Evolutionary conservation across 257 asterid genomes (phyloP), one percentile per base, ranked within the genome.

Genomic region (Datura wrightii): DNA sequence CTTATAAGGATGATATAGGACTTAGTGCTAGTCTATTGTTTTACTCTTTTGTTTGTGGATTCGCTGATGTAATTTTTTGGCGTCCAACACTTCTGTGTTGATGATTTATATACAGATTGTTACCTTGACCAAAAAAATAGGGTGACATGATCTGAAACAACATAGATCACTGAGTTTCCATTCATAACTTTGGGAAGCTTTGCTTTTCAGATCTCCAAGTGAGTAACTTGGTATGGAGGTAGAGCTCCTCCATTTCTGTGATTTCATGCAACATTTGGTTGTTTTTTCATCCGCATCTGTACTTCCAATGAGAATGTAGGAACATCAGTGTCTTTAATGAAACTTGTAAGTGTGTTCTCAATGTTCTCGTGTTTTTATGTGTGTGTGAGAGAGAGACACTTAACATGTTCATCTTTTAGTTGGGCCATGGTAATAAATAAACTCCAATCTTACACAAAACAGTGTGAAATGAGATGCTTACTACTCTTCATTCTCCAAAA

Each of bases 251-350:
- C 44, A 11, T 65, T n/a, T 6, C 13, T 36, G 44, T 65, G 9
- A 65, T 65, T 62, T 65, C 72, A 65, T 34, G 72, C 44, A 36
- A 11, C 72, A 65, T 11, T 65, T 65, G 41, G 72, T 65, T 65
- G 44, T 11, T 34, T 65, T 63, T 15, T 65, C 41, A 65, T 34
- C 44, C 44, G 2, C 4, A 0, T 65, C 44, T 11, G 18, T 62
- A 60, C 36, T 62, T 62, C 4, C 15, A 62, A 62, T 9, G 41
- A 24, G 69, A 62, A 10, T 10, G 69, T 60, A 62, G 16, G 69
- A 62, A 10, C 41, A 62, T 19, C 36, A 62, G 69, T 24, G 31
- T 62, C 69, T 24, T 24, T 5, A 5, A 24, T 62, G 59, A 14
- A 54, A 54, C 18, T 54, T 54, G 15, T 34, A 60, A 60, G 37